phyloP scores from a whole-genome alignment of 73 alveolate species.

The Stentor coeruleus region DNA sequence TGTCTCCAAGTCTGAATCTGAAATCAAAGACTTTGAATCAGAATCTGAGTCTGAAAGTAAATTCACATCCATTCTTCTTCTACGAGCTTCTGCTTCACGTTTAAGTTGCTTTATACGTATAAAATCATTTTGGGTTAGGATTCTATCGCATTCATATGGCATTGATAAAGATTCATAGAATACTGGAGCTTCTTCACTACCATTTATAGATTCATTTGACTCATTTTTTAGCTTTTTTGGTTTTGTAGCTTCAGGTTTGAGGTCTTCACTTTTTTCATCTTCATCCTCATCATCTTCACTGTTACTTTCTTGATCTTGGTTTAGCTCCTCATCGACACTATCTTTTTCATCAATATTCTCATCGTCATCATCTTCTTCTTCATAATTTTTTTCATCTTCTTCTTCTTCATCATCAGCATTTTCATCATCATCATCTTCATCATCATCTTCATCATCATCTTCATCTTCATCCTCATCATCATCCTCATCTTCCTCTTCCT shows the following conservation, averaged over 20 bases:
- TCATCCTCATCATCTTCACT: not conserved
- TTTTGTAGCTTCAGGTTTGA: conserved; percentile 18
- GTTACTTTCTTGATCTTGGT: not conserved
- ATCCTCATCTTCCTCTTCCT: conserved; percentile 52
- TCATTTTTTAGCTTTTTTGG: conserved; percentile 1
- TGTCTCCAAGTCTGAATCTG: conserved; percentile 35
- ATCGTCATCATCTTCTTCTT: conserved; percentile 45
- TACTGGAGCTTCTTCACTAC: conserved; percentile 25
- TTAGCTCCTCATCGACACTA: conserved; percentile 32
- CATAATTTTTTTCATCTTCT: conserved; percentile 45
- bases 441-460: conserved; percentile 53
- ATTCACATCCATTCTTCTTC: conserved; percentile 32
- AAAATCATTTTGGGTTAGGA: conserved; percentile 22
- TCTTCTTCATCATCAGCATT: conserved; percentile 46
- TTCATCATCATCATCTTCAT: conserved; percentile 47
- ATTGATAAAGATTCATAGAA: conserved; percentile 19
- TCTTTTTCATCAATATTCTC: conserved; percentile 37
- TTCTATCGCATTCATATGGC: not conserved
- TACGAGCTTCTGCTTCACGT: conserved; percentile 15
- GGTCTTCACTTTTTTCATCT: conserved; percentile 28
- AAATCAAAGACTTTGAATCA: conserved; percentile 41
- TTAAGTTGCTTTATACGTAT: conserved; percentile 10
- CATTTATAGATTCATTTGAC: not conserved
- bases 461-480: conserved; percentile 56
- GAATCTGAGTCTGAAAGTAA: conserved; percentile 48